Evolutionary conservation across 1,139 yeast species (phyloP), one percentile per base, ranked within the genome.

Genomic region (Trichomonascaceae sp.): DNA sequence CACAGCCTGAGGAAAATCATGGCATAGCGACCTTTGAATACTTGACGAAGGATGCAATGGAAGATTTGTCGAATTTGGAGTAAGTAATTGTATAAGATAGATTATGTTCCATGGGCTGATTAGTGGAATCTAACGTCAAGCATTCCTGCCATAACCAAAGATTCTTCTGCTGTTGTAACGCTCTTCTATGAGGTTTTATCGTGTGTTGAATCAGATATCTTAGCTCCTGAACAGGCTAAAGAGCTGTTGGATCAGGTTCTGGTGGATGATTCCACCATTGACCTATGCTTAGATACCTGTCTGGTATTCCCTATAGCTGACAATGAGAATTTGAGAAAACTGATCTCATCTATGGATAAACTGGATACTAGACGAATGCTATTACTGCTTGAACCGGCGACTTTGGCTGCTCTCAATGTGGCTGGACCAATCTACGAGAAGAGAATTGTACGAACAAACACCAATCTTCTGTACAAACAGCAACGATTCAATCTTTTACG

Each of bases 401-500:
- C 58, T 2, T 51, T 65, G 36, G 55, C 59, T 10, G 58, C 57
- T 15, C 55, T 66, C 8, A 66, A 61, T 7, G 27, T 63, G n/a
- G 63, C 63, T 10, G 58, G 61, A 32, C 57, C 59, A 13, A 62
- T 66, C 60, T 69, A 68, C 51, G 74, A 80, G 59, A 70, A 77
- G 56, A 67, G 74, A 18, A 64, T 71, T 18, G 73, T 79, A 41
- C 70, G 84, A 4, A 66, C 70, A 73, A 82, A 66, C 73, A 80
- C 72, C 64, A 63, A 69, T 22, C 56, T 66, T 20, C 60, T 81
- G 60, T 87, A 83, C 67, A 84, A 89, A 41, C 87, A 87, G 57
- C 82, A 80, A 63, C 82, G 87, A 58, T 90, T 74, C 70, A 88
- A 88, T 58, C 70, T 90, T 32, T 64, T 88, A n/a, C 81, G 83